These are phyloP conservation scores for Penicillium ochrochloron DNA, from an alignment of 495 filamentous ascomycete genomes.

Conservation along the genomic window DNA sequence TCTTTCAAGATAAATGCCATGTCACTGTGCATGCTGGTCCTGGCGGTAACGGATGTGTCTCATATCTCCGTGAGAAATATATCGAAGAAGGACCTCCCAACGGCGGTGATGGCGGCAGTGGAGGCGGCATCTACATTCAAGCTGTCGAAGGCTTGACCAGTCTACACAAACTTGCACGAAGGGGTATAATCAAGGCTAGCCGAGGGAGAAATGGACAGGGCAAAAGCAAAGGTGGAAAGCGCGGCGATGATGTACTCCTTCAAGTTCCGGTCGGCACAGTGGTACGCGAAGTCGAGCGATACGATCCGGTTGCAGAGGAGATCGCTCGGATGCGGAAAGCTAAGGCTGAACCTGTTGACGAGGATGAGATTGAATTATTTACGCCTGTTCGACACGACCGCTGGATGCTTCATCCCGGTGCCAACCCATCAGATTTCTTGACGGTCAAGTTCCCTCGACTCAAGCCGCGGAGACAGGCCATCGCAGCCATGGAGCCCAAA, in stretches of 20 bases:
- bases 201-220: conserved; percentile 86
- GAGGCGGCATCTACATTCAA: conserved; percentile 93
- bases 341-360: conserved; percentile 28
- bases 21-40: conserved; percentile 74
- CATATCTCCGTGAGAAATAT: conserved; percentile 89
- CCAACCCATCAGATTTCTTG: conserved; percentile 68
- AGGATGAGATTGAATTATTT: conserved; percentile 40
- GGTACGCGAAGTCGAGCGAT: conserved; percentile 75
- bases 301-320: conserved; percentile 77
- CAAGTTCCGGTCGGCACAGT: conserved; percentile 93
- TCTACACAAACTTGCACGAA: conserved; percentile 85
- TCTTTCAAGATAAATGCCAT: conserved; percentile 85
- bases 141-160: conserved; percentile 88
- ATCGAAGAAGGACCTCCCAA: conserved; percentile 90
- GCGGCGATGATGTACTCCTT: conserved; percentile 85
- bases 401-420: conserved; percentile 84
- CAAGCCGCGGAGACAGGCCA: conserved; percentile 59
- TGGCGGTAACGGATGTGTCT: conserved; percentile 91
- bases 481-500: conserved; percentile 65
- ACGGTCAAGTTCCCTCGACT: conserved; percentile 62
- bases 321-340: conserved; percentile 39
- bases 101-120: conserved; percentile 90
- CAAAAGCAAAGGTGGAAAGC: conserved; percentile 74
- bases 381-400: conserved; percentile 58
- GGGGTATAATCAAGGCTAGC: conserved; percentile 75